phyloP scores from a whole-genome alignment of 257 asterid species.

The Capsicum baccatum region DNA sequence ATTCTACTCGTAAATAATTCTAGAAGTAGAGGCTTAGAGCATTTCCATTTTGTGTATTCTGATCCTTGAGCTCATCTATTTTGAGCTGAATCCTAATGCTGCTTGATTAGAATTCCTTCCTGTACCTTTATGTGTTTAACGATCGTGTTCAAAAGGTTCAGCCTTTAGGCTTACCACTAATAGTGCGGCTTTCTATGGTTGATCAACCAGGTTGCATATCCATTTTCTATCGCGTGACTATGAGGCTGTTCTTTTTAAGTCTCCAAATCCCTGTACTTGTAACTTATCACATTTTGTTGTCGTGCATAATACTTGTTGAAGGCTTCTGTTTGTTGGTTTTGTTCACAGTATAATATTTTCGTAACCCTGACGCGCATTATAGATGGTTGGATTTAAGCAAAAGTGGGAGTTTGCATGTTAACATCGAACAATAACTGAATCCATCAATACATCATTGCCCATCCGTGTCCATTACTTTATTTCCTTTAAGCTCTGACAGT shows the following conservation, averaged over 20 bases:
- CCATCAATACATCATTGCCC: not conserved
- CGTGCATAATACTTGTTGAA: constrained; percentile 5
- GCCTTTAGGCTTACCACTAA: not conserved
- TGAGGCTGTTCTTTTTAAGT: not conserved
- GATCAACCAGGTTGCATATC: not conserved
- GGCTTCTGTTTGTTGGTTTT: not conserved
- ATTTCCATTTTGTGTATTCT: not conserved
- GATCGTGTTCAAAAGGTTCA: not conserved
- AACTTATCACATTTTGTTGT: not conserved
- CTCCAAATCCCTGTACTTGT: not conserved
- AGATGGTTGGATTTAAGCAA: constrained; percentile 15
- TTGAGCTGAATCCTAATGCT: not conserved
- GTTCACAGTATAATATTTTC: not conserved
- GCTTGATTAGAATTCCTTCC: not conserved
- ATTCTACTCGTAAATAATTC: constrained; percentile 10
- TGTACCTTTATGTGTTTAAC: not conserved
- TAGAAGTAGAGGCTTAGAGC: not conserved
- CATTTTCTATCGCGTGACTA: not conserved
- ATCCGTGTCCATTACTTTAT: not conserved
- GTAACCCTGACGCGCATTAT: not conserved
- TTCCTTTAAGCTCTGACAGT: not conserved
- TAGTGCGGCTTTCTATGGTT: not conserved
- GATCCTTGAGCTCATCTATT: constrained; percentile 10
- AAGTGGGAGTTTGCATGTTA: not conserved
- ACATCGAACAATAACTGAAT: not conserved